Conservation (phyloP, 176 grass and related monocot genomes). For the Bonia amplexicaulis region DNA sequence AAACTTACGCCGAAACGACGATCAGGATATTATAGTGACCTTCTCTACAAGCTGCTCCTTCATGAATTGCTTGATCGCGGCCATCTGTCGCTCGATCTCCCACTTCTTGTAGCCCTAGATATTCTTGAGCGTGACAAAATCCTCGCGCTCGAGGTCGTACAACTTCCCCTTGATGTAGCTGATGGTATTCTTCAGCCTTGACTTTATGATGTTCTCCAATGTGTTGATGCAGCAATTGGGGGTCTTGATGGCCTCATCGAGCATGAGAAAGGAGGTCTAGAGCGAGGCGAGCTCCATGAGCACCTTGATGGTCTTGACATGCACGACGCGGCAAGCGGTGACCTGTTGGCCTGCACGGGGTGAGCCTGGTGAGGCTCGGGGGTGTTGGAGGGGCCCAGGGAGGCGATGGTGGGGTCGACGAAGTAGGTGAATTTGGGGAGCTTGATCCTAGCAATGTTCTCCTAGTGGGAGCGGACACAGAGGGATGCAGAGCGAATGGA, state of each 20-base stretch:
- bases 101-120: constrained; percentile 88
- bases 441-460: too few relatives aligned
- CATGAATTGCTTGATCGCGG: constrained; percentile 33
- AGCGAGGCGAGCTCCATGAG: constrained; percentile 92
- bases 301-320: constrained; percentile 84
- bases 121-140: constrained; percentile 92
- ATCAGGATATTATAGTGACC: too few relatives aligned
- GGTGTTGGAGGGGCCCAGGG: constrained; percentile 28
- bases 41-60: constrained; percentile 59
- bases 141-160: constrained; percentile 83
- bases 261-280: constrained; percentile 86
- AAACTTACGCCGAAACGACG: too few relatives aligned
- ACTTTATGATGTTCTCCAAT: constrained; percentile 85
- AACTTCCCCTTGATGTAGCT: constrained; percentile 79
- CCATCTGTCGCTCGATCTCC: constrained; percentile 58
- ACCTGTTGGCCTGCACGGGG: constrained; percentile 74
- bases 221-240: constrained; percentile 86
- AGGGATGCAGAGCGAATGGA: too few relatives aligned
- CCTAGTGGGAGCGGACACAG: too few relatives aligned
- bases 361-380: constrained; percentile 61
- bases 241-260: constrained; percentile 93
- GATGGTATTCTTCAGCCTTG: constrained; percentile 87
- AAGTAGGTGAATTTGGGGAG: constrained; percentile 86
- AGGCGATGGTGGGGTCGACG: constrained; percentile 41
- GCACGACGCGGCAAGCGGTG: constrained; percentile 58